Conservation (phyloP, 129 eudicot species). For the Apium graveolens region DNA sequence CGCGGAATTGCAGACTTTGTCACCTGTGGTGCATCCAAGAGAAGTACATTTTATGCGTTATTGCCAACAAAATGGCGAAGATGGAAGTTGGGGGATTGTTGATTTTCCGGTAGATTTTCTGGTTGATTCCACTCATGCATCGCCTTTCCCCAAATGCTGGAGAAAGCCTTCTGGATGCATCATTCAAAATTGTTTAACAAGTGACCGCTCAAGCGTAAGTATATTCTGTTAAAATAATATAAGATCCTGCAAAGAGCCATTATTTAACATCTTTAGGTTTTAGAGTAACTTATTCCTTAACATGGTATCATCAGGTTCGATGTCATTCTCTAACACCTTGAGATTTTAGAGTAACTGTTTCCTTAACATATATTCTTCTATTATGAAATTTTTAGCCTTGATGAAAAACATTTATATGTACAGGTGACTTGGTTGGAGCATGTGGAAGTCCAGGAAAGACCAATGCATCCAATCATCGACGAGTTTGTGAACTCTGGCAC, state of each 20-base stretch:
- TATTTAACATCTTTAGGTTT: too few relatives aligned
- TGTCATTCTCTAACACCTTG: too few relatives aligned
- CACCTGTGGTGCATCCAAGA: slow-evolving; percentile 78
- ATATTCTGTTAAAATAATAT: too few relatives aligned
- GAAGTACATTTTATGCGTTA: slow-evolving; percentile 80
- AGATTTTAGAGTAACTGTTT: too few relatives aligned
- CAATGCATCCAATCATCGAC: slow-evolving; percentile 48
- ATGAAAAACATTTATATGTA: not conserved
- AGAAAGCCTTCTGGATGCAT: slow-evolving; percentile 83
- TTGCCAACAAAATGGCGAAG: slow-evolving; percentile 73
- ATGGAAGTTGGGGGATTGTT: slow-evolving; percentile 80
- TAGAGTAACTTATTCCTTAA: too few relatives aligned
- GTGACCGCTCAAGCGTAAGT: slow-evolving; percentile 73
- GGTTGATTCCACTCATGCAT: too few relatives aligned
- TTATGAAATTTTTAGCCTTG: too few relatives aligned
- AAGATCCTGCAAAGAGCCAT: too few relatives aligned
- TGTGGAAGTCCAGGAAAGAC: slow-evolving; percentile 67
- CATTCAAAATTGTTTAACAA: slow-evolving; percentile 91
- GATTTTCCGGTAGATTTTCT: too few relatives aligned
- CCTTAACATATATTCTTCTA: too few relatives aligned
- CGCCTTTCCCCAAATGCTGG: slow-evolving; percentile 47
- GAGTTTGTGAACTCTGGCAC: slow-evolving; percentile 43
- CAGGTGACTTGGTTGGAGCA: slow-evolving; percentile 96
- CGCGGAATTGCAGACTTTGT: slow-evolving; percentile 73
- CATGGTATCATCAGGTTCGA: too few relatives aligned